Evolutionary conservation across 768 basidiomycete genomes (phyloP).

Genomic region (Naganishia randhawae): DNA sequence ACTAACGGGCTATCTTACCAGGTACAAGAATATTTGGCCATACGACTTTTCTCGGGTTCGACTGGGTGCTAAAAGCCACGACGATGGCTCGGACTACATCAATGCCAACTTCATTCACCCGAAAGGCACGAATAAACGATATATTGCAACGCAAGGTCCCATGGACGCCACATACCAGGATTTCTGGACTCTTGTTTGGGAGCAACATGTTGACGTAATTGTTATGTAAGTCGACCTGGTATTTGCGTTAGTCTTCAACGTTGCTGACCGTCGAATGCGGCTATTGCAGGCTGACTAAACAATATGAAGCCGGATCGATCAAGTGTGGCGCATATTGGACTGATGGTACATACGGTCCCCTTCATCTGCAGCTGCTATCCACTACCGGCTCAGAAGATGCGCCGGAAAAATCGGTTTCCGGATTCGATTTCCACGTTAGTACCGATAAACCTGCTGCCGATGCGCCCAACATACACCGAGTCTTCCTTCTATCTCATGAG

Average conservation of each 20-base stretch:
- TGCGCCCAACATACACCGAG: slow-evolving; percentile 50
- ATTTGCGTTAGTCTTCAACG: not conserved
- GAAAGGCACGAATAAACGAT: slow-evolving; percentile 70
- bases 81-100: slow-evolving; percentile 78
- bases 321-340: slow-evolving; percentile 91
- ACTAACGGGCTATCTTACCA: slow-evolving; percentile 40
- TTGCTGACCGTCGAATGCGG: not conserved
- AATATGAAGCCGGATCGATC: slow-evolving; percentile 77
- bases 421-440: slow-evolving; percentile 56
- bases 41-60: slow-evolving; percentile 87
- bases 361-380: slow-evolving; percentile 60
- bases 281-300: slow-evolving; percentile 64
- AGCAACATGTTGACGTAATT: slow-evolving; percentile 89
- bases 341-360: slow-evolving; percentile 62
- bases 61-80: slow-evolving; percentile 54
- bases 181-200: slow-evolving; percentile 96
- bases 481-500: slow-evolving; percentile 65
- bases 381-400: slow-evolving; percentile 56
- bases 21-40: slow-evolving; percentile 96
- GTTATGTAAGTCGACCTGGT: slow-evolving; percentile 61
- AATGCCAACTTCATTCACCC: slow-evolving; percentile 93
- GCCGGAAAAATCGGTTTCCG: slow-evolving; percentile 36
- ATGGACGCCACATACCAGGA: slow-evolving; percentile 81
- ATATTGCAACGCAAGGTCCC: slow-evolving; percentile 95
- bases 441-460: slow-evolving; percentile 27